Evolutionary conservation across 306 rosid species (phyloP).

Genomic region (Glycine tomentella): DNA sequence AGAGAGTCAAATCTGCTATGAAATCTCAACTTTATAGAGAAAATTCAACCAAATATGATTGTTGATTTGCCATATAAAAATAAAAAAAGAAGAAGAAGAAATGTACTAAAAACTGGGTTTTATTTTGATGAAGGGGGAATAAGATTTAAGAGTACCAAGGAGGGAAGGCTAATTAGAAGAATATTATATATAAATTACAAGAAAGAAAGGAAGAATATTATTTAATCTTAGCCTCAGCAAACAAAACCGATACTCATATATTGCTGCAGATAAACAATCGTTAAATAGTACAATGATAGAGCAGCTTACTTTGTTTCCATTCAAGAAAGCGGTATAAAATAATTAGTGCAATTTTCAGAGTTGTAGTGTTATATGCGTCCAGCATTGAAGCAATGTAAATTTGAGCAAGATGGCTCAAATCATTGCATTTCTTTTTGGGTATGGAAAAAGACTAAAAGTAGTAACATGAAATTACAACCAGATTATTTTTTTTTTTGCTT

Average conservation of each 20-base stretch:
- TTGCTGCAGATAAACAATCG: neutral
- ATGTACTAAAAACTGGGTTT: constrained; percentile 8
- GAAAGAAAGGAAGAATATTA: neutral
- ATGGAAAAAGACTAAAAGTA: constrained; percentile 12
- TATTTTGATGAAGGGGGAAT: constrained; percentile 13
- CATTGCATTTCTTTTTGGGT: neutral
- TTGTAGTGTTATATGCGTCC: neutral
- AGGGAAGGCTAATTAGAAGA: constrained; percentile 29
- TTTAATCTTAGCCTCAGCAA: neutral
- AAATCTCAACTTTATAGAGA: constrained; percentile 28
- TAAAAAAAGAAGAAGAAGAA: neutral
- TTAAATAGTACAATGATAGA: constrained; percentile 16
- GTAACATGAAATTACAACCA: neutral
- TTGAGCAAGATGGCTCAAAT: constrained; percentile 9
- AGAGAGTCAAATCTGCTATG: constrained; percentile 28
- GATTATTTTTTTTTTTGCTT: neutral
- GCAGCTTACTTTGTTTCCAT: constrained; percentile 30
- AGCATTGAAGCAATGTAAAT: constrained; percentile 4
- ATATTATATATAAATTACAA: neutral
- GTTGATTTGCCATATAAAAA: constrained; percentile 9
- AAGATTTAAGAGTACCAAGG: neutral
- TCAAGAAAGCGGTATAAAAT: constrained; percentile 8
- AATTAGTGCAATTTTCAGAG: neutral
- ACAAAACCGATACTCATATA: neutral
- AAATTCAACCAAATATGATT: neutral